phyloP scores from a whole-genome alignment of 345 rosid genomes.

The Viola odorata region DNA sequence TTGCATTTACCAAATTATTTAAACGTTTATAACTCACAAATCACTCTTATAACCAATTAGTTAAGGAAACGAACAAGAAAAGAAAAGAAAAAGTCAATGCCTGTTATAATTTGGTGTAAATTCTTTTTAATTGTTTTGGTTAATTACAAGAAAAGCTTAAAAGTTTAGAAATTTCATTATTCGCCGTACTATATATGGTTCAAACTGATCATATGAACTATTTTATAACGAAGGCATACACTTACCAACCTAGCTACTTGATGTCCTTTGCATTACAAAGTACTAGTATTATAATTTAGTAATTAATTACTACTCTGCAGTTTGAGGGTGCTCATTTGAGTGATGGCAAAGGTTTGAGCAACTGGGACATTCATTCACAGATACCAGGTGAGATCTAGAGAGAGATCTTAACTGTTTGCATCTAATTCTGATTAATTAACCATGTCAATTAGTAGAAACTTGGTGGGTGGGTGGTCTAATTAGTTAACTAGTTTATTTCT shows the following conservation, averaged over 20 bases:
- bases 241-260: background rate
- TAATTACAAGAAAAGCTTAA: no score
- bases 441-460: no score
- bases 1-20: background rate
- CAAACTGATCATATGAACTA: no score
- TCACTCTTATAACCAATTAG: background rate
- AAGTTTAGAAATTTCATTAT: background rate
- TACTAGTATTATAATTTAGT: background rate
- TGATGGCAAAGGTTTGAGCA: slow-evolving; percentile 18
- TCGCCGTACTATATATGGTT: no score
- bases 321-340: slow-evolving; percentile 23
- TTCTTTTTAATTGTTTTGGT: no score
- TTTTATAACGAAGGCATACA: background rate
- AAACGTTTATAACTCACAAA: background rate
- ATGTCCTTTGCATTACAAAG: background rate
- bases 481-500: no score
- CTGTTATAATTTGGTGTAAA: no score
- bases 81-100: no score
- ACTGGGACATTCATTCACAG: slow-evolving; percentile 19
- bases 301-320: background rate
- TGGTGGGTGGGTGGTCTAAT: no score
- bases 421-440: no score
- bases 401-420: no score
- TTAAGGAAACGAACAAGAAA: no score
- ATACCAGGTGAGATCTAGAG: slow-evolving; percentile 16